Conservation (phyloP, 1,139 yeast species). For the Candida mesenterica region DNA sequence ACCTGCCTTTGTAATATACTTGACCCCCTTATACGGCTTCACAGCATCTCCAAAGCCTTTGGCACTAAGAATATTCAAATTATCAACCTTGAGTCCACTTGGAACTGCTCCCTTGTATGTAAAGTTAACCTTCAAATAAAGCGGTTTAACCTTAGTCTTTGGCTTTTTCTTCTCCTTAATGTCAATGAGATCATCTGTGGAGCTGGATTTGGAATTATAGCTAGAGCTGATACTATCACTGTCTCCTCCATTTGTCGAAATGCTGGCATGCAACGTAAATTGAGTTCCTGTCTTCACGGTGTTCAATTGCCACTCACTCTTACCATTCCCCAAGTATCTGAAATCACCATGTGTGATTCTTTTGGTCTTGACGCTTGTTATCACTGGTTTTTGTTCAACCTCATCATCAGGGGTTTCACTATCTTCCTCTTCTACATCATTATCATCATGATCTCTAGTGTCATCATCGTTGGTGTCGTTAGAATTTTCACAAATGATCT, state of each 20-base stretch:
- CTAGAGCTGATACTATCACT: slow-evolving; percentile 11
- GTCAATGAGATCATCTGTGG: slow-evolving; percentile 4
- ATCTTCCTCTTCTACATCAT: slow-evolving; percentile 10
- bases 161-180: slow-evolving; percentile 6
- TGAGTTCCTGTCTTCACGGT: slow-evolving; percentile 61
- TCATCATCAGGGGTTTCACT: slow-evolving; percentile 6
- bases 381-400: slow-evolving; percentile 5
- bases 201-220: slow-evolving; percentile 10
- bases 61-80: slow-evolving; percentile 57
- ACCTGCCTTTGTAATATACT: slow-evolving; percentile 69
- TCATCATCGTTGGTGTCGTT: slow-evolving; percentile 4
- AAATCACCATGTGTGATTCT: slow-evolving; percentile 76
- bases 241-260: background rate
- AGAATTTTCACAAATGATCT: slow-evolving; percentile 34
- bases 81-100: slow-evolving; percentile 71
- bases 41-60: slow-evolving; percentile 61
- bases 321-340: slow-evolving; percentile 49
- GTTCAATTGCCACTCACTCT: slow-evolving; percentile 72
- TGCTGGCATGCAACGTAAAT: slow-evolving; percentile 65
- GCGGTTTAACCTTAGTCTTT: slow-evolving; percentile 44
- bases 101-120: slow-evolving; percentile 68
- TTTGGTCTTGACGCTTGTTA: slow-evolving; percentile 43
- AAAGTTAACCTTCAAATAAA: slow-evolving; percentile 53
- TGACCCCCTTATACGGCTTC: slow-evolving; percentile 90
- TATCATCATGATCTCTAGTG: slow-evolving; percentile 7